Base-by-base conservation (phyloP, 177 flowering plant genomes). In the Tripterygium wilfordii region DNA sequence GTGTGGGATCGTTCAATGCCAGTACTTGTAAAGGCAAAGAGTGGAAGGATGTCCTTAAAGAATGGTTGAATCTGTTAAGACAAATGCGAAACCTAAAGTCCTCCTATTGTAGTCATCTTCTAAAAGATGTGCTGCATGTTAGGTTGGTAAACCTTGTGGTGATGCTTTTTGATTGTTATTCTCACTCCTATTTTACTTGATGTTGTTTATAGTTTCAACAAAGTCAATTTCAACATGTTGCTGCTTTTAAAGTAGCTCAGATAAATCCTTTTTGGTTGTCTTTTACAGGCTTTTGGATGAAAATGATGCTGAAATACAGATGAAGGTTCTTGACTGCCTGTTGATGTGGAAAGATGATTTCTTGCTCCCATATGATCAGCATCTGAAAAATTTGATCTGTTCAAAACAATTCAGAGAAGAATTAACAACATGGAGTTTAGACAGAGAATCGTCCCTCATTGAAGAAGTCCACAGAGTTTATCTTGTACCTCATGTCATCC, bases 401-500 rank as follows among this genome's bases (percentile, higher is more conserved):
- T 60, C 85, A 49, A 83, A 82, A 60, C 60, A 32, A 35, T 62
- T 87, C 45, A 63, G 97, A 45, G 97, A 89, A 50, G 99, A 89
- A 56, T 69, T 94, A 32, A 72, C 88, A 2, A 80, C 78, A 26
- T 94, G 99, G 99, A 79, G 77, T 55, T 71, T 94, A 48, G 83
- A 96, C 22, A 73, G 48, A 44, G 91, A 84, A 27, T 71, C 86
- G 6, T 44, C 59, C 61, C 54, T 53, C n/a, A 65, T 94, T 66
- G 78, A 76, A 62, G 81, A 76, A 15, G 36, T 23, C 8, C 97
- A 94, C 52, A 72, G 99, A 58, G 36, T 38, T 45, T 2, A 65
- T 49, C 62, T 94, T 64, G 64, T 89, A 41, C 95, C 96, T 49
- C 4, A 81, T 0, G 72, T 82, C 50, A 66, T 81, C 28, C 80